Base-by-base conservation (phyloP, 208 protist genomes). In the Phytomonas sp. region DNA sequence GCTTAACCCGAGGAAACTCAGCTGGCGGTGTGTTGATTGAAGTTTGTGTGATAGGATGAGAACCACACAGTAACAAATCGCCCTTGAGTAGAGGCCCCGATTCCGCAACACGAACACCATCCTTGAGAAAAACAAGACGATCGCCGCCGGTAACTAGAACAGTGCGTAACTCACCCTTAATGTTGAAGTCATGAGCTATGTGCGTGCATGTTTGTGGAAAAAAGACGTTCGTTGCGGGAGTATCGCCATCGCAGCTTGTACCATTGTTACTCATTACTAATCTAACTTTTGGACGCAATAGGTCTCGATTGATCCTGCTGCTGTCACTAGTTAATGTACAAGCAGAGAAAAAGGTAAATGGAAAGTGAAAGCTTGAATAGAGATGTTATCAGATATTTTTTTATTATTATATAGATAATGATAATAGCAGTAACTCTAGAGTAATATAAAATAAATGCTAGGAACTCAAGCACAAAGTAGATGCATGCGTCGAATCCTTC, bases 131-230 rank as follows among this genome's bases (percentile, higher is more conserved):
- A 40, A 95, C 53, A 6, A 95, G 53, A 26, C 81, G 65, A 64
- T 83, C 73, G 20, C 74, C 84, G 4, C 77, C 73, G n/a, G 75
- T 80, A 64, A 95, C 84, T 37, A 89, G 79, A n/a, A 78, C 89
- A 0, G 79, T 87, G 67, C 79, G 77, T 4, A 95, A 68, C 67
- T 85, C 79, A 3, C 86, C 89, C 17, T 64, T 73, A 2, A 70
- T 67, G 51, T 75, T 84, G 32, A 88, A 76, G 46, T 80, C 74
- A 67, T 85, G 86, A 0, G 82, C 78, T 20, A 86, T 67, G 60
- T 89, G 83, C 11, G 75, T 74, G 62, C 84, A 92, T 20, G 72
- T 69, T 71, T 89, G 89, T 23, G 89, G 84, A 32, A 90, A 92
- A 60, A 84, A 85, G 32, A 84, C 81, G 30, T 61, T 62, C 33